These are phyloP conservation scores for Hypoxylon cercidicola DNA, from an alignment of 495 filamentous ascomycete species.

Conservation along the genomic window DNA sequence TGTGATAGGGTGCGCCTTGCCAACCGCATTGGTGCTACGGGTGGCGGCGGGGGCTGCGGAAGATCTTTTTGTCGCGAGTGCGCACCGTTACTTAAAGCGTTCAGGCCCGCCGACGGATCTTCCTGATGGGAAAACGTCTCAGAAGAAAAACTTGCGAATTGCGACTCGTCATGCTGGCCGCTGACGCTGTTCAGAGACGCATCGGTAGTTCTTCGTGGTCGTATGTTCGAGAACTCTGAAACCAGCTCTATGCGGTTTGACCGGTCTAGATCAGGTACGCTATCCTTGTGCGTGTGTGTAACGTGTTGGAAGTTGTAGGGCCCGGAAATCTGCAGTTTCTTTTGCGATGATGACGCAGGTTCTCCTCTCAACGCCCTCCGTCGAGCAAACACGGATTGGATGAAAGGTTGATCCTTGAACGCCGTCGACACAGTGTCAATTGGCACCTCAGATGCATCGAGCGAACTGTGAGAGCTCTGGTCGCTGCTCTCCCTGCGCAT, in stretches of 20 bases:
- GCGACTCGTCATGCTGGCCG: conserved; percentile 71
- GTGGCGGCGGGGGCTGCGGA: conserved; percentile 38
- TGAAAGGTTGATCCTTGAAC: conserved; percentile 51
- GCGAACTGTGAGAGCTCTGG: conserved; percentile 51
- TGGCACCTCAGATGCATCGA: conserved; percentile 47
- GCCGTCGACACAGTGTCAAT: conserved; percentile 41
- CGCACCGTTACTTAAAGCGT: conserved; percentile 8
- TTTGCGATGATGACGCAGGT: conserved; percentile 43
- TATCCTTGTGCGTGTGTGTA: conserved; percentile 75
- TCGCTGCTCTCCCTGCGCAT: conserved; percentile 55
- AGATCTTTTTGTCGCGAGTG: conserved; percentile 31
- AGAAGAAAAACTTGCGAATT: conserved; percentile 70
- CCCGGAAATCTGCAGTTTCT: conserved; percentile 71
- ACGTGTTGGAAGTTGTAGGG: conserved; percentile 92
- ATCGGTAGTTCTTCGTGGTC: conserved; percentile 68
- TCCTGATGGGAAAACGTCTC: conserved; percentile 56
- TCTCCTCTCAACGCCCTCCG: conserved; percentile 51
- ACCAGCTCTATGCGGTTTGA: conserved; percentile 69
- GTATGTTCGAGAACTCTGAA: conserved; percentile 73
- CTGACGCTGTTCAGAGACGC: conserved; percentile 70
- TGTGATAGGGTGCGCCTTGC: conserved; percentile 56
- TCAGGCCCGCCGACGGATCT: conserved; percentile 36
- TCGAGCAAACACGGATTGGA: conserved; percentile 55
- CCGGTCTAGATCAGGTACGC: conserved; percentile 68
- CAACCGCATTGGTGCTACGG: conserved; percentile 38